Conservation (phyloP, 2,329 filamentous ascomycete genomes). For the Chaetomium globosum region DNA sequence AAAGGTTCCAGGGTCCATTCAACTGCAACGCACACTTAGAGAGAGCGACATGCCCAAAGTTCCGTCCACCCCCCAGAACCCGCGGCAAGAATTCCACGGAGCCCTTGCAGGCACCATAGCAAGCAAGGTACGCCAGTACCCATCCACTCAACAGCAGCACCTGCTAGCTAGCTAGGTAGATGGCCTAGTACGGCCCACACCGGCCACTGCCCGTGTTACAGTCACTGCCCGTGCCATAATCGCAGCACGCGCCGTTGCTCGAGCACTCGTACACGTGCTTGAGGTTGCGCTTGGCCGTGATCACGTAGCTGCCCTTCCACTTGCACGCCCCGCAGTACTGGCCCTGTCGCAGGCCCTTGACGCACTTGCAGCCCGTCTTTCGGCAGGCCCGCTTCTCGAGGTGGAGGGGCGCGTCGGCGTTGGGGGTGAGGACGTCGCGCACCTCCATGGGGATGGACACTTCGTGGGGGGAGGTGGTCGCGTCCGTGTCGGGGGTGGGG, state of each 20-base stretch:
- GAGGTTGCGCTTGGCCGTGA: slow-evolving; percentile 33
- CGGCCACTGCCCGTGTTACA: slow-evolving; percentile 2
- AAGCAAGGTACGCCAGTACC: too few species aligned
- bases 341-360: slow-evolving; percentile 30
- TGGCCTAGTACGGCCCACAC: slow-evolving; percentile 13
- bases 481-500: not conserved
- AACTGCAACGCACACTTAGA: not conserved
- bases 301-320: slow-evolving; percentile 33
- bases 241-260: slow-evolving; percentile 34
- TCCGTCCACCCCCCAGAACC: not conserved
- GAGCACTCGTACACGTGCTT: slow-evolving; percentile 36
- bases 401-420: not conserved
- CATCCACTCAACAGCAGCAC: too few species aligned
- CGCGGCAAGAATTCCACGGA: not conserved
- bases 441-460: slow-evolving; percentile 10
- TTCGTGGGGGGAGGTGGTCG: not conserved
- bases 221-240: slow-evolving; percentile 32
- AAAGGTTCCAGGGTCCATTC: not conserved
- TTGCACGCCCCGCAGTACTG: slow-evolving; percentile 36
- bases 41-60: not conserved
- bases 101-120: too few species aligned
- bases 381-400: slow-evolving; percentile 30
- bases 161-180: too few species aligned
- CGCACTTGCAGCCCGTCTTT: slow-evolving; percentile 34
- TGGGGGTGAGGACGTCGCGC: slow-evolving; percentile 1